Percentiles rank a stretch among this genome's conserved stretches.
Evolutionary conservation across 208 protist genomes (phyloP).

Genomic region (Leishmania arabica): DNA sequence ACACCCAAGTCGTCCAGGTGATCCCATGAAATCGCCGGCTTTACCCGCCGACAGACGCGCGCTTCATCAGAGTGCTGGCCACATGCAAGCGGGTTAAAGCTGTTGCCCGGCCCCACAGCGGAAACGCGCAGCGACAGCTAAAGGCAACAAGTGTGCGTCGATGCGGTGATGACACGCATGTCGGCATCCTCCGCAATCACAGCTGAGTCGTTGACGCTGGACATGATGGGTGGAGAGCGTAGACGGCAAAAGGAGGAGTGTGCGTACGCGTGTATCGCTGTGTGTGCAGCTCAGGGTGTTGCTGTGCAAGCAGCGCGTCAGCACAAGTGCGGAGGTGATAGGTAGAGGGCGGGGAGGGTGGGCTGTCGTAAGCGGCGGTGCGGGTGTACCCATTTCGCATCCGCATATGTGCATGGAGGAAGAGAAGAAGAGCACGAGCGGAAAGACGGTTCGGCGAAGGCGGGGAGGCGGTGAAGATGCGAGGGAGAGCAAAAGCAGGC

Average conservation of each 20-base stretch:
- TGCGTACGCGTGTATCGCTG: not conserved
- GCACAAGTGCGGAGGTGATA: not conserved
- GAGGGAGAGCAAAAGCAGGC: not conserved
- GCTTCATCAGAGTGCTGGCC: slow-evolving; percentile 38
- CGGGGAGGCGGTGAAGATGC: not conserved
- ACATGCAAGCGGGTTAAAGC: slow-evolving; percentile 20
- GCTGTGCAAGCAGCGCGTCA: not conserved
- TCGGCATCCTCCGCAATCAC: slow-evolving; percentile 29
- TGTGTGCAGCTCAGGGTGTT: not conserved
- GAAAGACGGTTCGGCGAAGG: not conserved
- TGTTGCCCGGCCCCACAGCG: slow-evolving; percentile 23
- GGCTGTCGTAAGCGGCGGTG: not conserved
- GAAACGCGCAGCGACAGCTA: slow-evolving; percentile 17
- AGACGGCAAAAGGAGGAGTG: not conserved
- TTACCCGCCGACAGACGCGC: slow-evolving; percentile 28
- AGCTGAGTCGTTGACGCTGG: slow-evolving; percentile 17
- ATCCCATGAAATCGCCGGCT: slow-evolving; percentile 17
- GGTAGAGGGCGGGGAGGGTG: slow-evolving; percentile 5
- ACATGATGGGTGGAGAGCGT: not conserved
- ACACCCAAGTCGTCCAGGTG: slow-evolving; percentile 25
- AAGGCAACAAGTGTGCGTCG: slow-evolving; percentile 23
- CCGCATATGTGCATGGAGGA: not conserved
- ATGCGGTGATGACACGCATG: slow-evolving; percentile 32
- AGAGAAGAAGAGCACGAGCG: not conserved
- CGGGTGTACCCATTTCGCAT: not conserved